These are phyloP conservation scores for Suhomyces coccinellae DNA, from an alignment of 1,139 yeast genomes.

Conservation along the genomic window DNA sequence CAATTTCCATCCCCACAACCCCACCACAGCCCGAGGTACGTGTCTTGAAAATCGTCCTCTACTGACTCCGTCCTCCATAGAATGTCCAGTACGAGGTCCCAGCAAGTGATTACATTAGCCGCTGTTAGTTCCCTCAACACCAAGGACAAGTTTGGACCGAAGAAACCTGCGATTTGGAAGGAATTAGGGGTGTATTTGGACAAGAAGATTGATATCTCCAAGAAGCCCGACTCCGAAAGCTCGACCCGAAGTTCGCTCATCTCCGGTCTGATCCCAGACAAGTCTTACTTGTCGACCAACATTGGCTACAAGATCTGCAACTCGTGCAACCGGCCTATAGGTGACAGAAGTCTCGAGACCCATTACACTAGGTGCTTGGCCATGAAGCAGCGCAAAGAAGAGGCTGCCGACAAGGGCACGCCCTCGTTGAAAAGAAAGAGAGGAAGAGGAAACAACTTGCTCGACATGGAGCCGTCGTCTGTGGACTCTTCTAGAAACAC, in stretches of 20 bases:
- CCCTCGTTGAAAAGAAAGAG: constrained; percentile 34
- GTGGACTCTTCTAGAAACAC: constrained; percentile 44
- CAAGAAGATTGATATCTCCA: constrained; percentile 37
- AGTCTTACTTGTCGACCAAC: constrained; percentile 44
- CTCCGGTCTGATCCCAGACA: constrained; percentile 28
- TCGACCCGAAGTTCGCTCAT: constrained; percentile 20
- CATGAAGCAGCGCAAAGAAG: constrained; percentile 43
- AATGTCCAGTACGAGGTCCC: constrained; percentile 33
- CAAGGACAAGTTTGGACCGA: constrained; percentile 14
- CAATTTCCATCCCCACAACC: constrained; percentile 1
- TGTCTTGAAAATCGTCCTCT: not conserved
- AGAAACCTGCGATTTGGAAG: constrained; percentile 49
- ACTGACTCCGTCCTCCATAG: constrained; percentile 5
- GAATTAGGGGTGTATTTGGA: constrained; percentile 63
- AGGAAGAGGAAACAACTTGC: constrained; percentile 27
- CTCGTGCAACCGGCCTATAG: constrained; percentile 63
- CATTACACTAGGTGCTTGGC: constrained; percentile 53
- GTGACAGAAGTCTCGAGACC: constrained; percentile 42
- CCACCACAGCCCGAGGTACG: constrained; percentile 3
- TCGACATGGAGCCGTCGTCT: constrained; percentile 41
- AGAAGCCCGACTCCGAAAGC: constrained; percentile 19
- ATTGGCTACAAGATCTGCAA: constrained; percentile 65
- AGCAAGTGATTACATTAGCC: constrained; percentile 33
- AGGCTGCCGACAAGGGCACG: constrained; percentile 19
- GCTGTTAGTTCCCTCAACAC: constrained; percentile 26